Conservation (phyloP, 805 yeast genomes). For the Zygotorulaspora danielsina region DNA sequence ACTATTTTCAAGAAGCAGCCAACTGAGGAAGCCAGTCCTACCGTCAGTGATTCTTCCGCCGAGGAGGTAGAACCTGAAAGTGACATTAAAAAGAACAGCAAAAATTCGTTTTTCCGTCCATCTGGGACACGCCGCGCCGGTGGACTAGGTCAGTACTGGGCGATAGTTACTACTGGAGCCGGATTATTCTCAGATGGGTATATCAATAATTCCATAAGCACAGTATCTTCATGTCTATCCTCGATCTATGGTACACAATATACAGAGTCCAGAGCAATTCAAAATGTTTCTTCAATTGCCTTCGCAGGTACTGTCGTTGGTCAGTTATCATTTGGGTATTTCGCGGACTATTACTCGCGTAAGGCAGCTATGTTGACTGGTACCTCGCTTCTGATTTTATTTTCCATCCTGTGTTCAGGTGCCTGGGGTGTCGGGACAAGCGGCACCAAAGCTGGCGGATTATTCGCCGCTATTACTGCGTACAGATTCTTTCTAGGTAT, state of each 20-base stretch:
- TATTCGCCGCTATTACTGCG: constrained; percentile 77
- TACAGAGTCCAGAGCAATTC: constrained; percentile 60
- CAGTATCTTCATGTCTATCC: constrained; percentile 68
- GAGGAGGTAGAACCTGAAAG: not conserved
- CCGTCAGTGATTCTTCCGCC: constrained; percentile 7
- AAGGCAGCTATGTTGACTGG: constrained; percentile 80
- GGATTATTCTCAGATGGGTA: constrained; percentile 94
- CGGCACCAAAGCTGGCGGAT: constrained; percentile 59
- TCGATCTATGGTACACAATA: constrained; percentile 62
- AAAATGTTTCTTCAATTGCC: constrained; percentile 80
- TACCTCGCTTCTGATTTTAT: constrained; percentile 66
- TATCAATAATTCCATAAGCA: constrained; percentile 76
- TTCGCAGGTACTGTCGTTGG: constrained; percentile 92
- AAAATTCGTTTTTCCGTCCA: constrained; percentile 5
- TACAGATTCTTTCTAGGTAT: constrained; percentile 85
- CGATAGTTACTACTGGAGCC: constrained; percentile 81
- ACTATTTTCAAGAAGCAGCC: constrained; percentile 33
- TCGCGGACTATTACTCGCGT: constrained; percentile 77
- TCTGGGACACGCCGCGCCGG: constrained; percentile 6
- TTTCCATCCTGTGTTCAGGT: constrained; percentile 76
- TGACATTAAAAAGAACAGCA: constrained; percentile 1
- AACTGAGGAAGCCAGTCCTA: constrained; percentile 15
- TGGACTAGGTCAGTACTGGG: constrained; percentile 44
- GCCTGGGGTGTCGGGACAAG: constrained; percentile 70
- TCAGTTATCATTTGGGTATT: constrained; percentile 71